phyloP scores from a whole-genome alignment of 305 asterid genomes.

The Striga hermonthica region DNA sequence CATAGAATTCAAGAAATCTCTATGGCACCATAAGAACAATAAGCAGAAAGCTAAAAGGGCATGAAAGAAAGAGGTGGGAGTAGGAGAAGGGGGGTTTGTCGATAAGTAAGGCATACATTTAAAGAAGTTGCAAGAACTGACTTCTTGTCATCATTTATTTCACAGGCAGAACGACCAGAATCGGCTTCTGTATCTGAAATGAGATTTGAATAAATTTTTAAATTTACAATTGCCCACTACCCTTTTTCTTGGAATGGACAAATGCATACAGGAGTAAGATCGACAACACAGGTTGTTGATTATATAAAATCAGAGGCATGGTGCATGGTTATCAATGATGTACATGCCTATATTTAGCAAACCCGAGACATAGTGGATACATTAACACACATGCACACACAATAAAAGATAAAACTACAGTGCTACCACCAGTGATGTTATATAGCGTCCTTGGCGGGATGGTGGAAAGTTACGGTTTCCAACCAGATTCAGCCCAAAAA shows the following conservation, averaged over 20 bases:
- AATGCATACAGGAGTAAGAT: background rate
- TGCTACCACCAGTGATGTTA: too few relatives aligned
- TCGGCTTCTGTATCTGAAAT: conserved; percentile 62
- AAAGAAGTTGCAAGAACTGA: conserved; percentile 34
- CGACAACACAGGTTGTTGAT: background rate
- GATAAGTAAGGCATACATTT: conserved; percentile 36
- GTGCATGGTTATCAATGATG: background rate
- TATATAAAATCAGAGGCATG: background rate
- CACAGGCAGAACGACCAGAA: conserved; percentile 48
- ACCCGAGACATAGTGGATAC: background rate
- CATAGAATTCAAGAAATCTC: background rate
- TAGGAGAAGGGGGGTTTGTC: background rate
- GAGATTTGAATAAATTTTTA: conserved; percentile 12
- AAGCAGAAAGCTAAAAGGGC: background rate
- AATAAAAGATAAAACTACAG: background rate
- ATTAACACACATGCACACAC: background rate
- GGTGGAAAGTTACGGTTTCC: too few relatives aligned
- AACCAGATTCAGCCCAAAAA: too few relatives aligned
- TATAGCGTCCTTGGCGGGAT: too few relatives aligned
- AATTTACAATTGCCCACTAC: background rate
- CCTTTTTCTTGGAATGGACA: conserved; percentile 2
- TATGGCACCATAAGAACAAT: too few relatives aligned
- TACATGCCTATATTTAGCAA: background rate
- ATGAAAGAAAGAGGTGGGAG: background rate
- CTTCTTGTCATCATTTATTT: conserved; percentile 42